Percentiles rank a stretch among this genome's conserved stretches.
Conservation (phyloP, 1,284 basidiomycete species). For the Farysia itapuensis region DNA sequence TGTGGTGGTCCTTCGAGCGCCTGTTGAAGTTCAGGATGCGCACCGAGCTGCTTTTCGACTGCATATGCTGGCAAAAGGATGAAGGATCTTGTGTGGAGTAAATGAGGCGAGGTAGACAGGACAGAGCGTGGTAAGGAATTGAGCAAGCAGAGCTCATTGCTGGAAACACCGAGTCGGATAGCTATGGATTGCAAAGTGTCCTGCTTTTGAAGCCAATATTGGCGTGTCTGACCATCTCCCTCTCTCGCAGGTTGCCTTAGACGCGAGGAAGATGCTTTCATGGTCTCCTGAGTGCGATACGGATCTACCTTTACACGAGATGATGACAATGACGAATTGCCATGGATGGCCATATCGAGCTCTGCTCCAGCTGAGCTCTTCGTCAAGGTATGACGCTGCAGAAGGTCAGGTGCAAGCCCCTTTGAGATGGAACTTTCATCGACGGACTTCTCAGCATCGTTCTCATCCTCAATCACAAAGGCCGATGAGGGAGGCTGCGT, state of each 20-base stretch:
- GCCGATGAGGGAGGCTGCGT: neutral
- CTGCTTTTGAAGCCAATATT: conserved; percentile 29
- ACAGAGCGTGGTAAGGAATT: conserved; percentile 25
- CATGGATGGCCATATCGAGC: neutral
- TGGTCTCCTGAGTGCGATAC: neutral
- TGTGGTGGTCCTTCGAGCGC: conserved; percentile 21
- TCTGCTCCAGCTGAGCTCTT: neutral
- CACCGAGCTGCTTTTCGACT: conserved; percentile 15
- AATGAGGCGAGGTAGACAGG: conserved; percentile 29
- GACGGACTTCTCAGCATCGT: conserved; percentile 2
- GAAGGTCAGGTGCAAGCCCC: neutral
- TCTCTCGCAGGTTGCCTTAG: neutral
- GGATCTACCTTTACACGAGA: conserved; percentile 12
- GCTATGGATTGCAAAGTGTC: conserved; percentile 33
- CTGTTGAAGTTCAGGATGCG: conserved; percentile 4
- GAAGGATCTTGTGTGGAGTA: conserved; percentile 41
- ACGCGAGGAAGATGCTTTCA: neutral
- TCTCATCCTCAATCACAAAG: conserved; percentile 15
- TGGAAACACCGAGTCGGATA: conserved; percentile 23
- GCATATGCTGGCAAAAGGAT: conserved; percentile 32
- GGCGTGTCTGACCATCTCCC: conserved; percentile 13
- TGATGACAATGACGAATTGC: neutral
- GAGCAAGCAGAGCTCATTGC: conserved; percentile 25
- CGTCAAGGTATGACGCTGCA: neutral
- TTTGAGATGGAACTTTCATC: neutral